Evolutionary conservation across 371 early-diverging fungal genomes (phyloP), one percentile per base, ranked within the genome.

Genomic region (Fennellomyces sp.): DNA sequence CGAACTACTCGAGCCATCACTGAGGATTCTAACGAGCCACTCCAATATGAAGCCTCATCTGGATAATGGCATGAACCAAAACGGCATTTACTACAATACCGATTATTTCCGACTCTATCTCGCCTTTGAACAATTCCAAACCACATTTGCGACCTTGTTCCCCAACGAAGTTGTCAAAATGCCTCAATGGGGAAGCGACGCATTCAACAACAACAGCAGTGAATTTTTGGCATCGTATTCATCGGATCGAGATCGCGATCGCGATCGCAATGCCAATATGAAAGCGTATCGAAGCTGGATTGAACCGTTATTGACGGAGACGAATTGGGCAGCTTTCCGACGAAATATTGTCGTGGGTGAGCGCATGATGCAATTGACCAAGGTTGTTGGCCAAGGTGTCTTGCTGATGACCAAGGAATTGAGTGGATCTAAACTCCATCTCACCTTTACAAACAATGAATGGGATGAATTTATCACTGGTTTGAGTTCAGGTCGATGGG

Each of bases 1-100:
- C 2, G 65, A 70, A 25, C 54, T 65, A 12, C 21, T 80, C 0
- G 68, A 64, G 35, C 78, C 77, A 5, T 50, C 75, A 25, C 47
- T 77, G 13, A 60, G 65, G n/a, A 69, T 75, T 10, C 61, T 80
- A 3, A 73, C 72, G 7, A 54, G 56, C 12, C 76, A 75, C 30
- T 70, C 77, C 12, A 80, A 77, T 26, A 75, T 75, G 73, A 80
- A 80, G 26, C 80, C 80, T 4, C 80, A 80, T 64, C 52, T 73
- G 10, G 77, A 77, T 19, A 80, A 80, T 29, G 80, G 80, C 28
- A 76, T 77, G 80, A 80, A 80, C 41, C 80, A 80, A 47, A 80
- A 80, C 31, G 80, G 80, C 33, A 80, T 80, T 12, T 73, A 80
- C 39, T 80, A 80, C 72, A 80, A 80, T 29, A 66, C 72, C n/a